phyloP scores from a whole-genome alignment of 208 protist genomes.

The Trichomonas vaginalis region DNA sequence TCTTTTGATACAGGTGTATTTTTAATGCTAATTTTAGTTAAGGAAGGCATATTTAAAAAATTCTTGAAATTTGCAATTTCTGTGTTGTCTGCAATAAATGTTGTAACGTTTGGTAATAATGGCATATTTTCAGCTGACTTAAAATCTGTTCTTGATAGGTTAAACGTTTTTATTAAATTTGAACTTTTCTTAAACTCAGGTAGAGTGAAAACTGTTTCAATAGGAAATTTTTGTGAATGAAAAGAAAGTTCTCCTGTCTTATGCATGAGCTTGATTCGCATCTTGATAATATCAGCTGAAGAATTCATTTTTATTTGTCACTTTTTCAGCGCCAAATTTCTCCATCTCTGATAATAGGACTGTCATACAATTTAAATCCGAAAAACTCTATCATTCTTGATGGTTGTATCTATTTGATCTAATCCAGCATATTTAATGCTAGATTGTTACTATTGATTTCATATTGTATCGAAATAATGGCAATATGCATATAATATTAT shows the following conservation, averaged over 20 bases:
- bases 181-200: not conserved
- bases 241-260: not conserved
- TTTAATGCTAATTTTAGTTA: not conserved
- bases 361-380: too few species aligned
- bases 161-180: not conserved
- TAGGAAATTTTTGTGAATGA: not conserved
- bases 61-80: not conserved
- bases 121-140: not conserved
- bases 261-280: not conserved
- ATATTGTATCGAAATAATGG: too few species aligned
- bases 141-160: not conserved
- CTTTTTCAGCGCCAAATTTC: too few species aligned
- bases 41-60: not conserved
- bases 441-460: too few species aligned
- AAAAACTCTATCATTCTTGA: too few species aligned
- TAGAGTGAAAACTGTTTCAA: not conserved
- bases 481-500: too few species aligned
- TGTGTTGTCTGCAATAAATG: not conserved
- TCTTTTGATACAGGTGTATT: not conserved
- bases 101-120: not conserved
- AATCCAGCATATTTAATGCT: too few species aligned
- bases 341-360: too few species aligned
- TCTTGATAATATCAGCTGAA: not conserved
- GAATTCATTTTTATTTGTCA: not conserved
- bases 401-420: too few species aligned